These are phyloP conservation scores for Claviceps humidiphila DNA, from an alignment of 2,329 filamentous ascomycete genomes.

Conservation along the genomic window DNA sequence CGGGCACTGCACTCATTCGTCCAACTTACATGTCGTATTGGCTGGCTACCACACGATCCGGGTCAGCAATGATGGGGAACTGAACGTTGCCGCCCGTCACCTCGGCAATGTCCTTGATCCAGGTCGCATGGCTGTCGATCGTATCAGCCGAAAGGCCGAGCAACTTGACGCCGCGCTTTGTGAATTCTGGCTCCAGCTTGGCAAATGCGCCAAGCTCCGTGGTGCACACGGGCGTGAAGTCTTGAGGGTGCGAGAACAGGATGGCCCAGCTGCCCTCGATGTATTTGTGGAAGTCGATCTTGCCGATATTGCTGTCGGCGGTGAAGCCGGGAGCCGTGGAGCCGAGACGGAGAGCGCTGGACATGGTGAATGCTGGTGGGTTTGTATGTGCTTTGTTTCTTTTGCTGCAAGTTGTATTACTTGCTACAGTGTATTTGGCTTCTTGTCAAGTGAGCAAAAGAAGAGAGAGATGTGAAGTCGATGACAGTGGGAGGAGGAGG, in stretches of 20 bases:
- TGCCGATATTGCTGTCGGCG: constrained; percentile 65
- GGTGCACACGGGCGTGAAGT: constrained; percentile 92
- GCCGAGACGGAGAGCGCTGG: constrained; percentile 45
- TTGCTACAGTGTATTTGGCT: too few species aligned
- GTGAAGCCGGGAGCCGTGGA: constrained; percentile 66
- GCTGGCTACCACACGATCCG: constrained; percentile 61
- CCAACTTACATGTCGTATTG: constrained; percentile 64
- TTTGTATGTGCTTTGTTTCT: neutral
- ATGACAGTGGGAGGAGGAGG: neutral
- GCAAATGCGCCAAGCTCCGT: constrained; percentile 90
- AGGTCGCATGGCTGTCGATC: constrained; percentile 67
- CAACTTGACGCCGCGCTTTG: constrained; percentile 77
- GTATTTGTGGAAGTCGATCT: constrained; percentile 74
- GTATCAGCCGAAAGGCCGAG: constrained; percentile 85
- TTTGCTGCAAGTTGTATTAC: neutral
- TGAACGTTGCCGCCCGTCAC: constrained; percentile 55
- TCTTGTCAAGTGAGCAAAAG: neutral
- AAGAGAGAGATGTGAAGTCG: neutral
- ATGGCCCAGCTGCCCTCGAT: constrained; percentile 68
- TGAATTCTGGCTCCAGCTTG: constrained; percentile 78
- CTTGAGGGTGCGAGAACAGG: constrained; percentile 74
- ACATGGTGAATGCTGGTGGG: constrained; percentile 18
- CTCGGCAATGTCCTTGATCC: constrained; percentile 83
- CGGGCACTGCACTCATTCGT: neutral
- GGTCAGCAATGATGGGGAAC: constrained; percentile 75